Evolutionary conservation across 1,284 basidiomycete species (phyloP), one percentile per base, ranked within the genome.

Genomic region (Tylopilus sp.): DNA sequence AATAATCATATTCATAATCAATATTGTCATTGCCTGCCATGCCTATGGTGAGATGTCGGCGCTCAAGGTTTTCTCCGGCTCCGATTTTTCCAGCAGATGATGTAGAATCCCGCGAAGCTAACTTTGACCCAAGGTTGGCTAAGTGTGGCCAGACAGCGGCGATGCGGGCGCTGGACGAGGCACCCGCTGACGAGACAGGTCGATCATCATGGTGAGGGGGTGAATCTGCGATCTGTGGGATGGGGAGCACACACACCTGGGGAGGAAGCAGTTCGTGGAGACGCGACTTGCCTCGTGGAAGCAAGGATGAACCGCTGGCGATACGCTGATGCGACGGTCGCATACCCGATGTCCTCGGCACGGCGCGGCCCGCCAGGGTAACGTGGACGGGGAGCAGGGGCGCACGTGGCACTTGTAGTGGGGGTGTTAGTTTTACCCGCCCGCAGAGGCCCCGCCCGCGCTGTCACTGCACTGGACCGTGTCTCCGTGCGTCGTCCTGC

Each of bases 11-110:
- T 60, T 54, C 48, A 10, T 35, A 35, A 35, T 35, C 18, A 35
- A 53, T 60, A 26, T 58, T 58, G 49, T 59, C 58, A 64, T 61
- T 52, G 49, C 51, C 49, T 65, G 58, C 60, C 62, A 63, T 44
- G 54, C 54, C 60, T 60, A 18, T 35, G 33, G 48, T 60, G 59
- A 60, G 59, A 29, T 65, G 60, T 60, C 59, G 59, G 59, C 59
- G 59, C 59, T 60, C 62, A 42, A 33, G 44, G 49, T 31, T 53
- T 61, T 60, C 62, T 60, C 61, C 58, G 58, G 59, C 26, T 53
- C 57, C 59, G 60, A 59, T 59, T 41, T 46, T 37, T 45, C 43
- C 48, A 52, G 42, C 48, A 42, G 12, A 10, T 35, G 31, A 28
- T 33, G 37, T 15, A 21, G n/a, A 33, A 41, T 65, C 58, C 62